phyloP scores from a whole-genome alignment of 441 rosid genomes.

The Omphalea diandra region DNA sequence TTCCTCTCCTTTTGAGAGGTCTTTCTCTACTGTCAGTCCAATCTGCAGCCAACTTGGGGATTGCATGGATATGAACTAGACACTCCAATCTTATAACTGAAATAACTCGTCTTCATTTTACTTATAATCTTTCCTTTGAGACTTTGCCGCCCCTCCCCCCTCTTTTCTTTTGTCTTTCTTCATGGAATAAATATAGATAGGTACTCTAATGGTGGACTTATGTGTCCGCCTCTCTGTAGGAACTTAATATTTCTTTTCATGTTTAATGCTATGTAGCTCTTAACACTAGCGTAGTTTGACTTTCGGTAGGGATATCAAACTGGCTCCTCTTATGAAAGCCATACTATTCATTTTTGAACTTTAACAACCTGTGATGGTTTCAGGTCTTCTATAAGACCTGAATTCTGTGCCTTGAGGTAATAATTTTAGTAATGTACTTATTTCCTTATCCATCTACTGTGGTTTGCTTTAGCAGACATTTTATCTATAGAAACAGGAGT shows the following conservation, averaged over 20 bases:
- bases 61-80: conserved; percentile 92
- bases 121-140: conserved; percentile 28
- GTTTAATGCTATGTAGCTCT: conserved; percentile 44
- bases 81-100: conserved; percentile 27
- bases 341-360: conserved; percentile 21
- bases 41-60: conserved; percentile 93
- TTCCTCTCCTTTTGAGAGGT: conserved; percentile 93
- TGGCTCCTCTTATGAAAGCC: conserved; percentile 28
- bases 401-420: conserved; percentile 5
- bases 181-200: conserved; percentile 38
- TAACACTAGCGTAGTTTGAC: conserved; percentile 29
- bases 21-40: conserved; percentile 81
- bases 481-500: neutral
- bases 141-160: too few species aligned
- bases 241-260: conserved; percentile 35
- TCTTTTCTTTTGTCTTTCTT: conserved; percentile 25
- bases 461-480: neutral
- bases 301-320: conserved; percentile 17
- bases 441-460: conserved; percentile 7
- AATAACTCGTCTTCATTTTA: conserved; percentile 30
- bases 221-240: conserved; percentile 50
- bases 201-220: conserved; percentile 45
- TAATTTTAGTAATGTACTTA: neutral
- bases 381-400: conserved; percentile 24
- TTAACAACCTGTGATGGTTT: conserved; percentile 17